A percentile compares a stretch with the other conserved stretches of the same genome.
phyloP scores from a whole-genome alignment of 2,329 filamentous ascomycete species.

The Nothomitra cinnamomea region DNA sequence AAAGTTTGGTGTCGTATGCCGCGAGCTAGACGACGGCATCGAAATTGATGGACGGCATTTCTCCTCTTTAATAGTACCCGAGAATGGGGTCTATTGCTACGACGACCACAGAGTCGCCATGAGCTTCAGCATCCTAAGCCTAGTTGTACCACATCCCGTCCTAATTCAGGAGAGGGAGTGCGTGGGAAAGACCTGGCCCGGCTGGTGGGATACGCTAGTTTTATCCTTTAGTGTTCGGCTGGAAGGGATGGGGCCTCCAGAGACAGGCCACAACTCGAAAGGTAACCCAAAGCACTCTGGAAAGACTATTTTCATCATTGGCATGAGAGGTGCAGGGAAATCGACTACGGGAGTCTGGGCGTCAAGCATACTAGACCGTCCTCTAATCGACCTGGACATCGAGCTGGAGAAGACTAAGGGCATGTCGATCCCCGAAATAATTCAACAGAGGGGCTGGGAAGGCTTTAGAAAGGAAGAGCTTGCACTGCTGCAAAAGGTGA shows the following conservation, averaged over 20 bases:
- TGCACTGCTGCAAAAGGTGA: slow-evolving; percentile 51
- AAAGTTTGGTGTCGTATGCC: slow-evolving; percentile 78
- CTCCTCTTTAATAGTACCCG: slow-evolving; percentile 34
- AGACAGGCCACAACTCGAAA: neutral
- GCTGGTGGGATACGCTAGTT: slow-evolving; percentile 87
- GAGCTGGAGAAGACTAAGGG: slow-evolving; percentile 62
- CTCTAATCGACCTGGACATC: slow-evolving; percentile 72
- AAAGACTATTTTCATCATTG: slow-evolving; percentile 79
- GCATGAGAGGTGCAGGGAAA: slow-evolving; percentile 94
- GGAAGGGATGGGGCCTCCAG: slow-evolving; percentile 47
- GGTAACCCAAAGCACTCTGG: slow-evolving; percentile 19
- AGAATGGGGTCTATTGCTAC: slow-evolving; percentile 70
- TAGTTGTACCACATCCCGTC: slow-evolving; percentile 52
- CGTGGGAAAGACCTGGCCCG: slow-evolving; percentile 94
- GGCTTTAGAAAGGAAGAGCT: slow-evolving; percentile 71
- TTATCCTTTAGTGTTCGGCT: slow-evolving; percentile 60
- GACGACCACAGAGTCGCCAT: slow-evolving; percentile 97
- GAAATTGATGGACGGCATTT: slow-evolving; percentile 45
- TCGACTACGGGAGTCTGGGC: slow-evolving; percentile 86
- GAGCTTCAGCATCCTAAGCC: slow-evolving; percentile 84
- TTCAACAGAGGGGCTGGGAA: slow-evolving; percentile 67
- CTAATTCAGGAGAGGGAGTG: slow-evolving; percentile 82
- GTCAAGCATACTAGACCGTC: slow-evolving; percentile 53
- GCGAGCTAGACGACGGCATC: slow-evolving; percentile 90
- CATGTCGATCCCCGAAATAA: slow-evolving; percentile 71